Percentiles rank a stretch among this genome's conserved stretches.
phyloP scores from a whole-genome alignment of 495 filamentous ascomycete genomes.

The Penicillium cinerascens region DNA sequence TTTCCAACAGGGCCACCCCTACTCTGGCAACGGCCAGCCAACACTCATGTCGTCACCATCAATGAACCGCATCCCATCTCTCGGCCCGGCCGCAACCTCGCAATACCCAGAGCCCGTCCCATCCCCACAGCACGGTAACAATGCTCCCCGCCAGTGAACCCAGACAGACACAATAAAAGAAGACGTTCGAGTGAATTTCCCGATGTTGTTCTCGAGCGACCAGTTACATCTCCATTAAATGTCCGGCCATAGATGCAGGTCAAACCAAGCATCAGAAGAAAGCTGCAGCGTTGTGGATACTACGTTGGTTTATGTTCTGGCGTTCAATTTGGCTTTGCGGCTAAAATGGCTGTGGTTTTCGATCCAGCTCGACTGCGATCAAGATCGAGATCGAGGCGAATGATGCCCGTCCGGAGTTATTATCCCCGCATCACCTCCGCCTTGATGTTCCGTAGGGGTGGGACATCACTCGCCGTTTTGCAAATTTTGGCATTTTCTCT shows the following conservation, averaged over 20 bases:
- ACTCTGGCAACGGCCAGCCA: conserved; percentile 25
- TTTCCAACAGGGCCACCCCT: conserved; percentile 22
- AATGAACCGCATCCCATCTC: conserved; percentile 36
- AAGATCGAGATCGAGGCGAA: conserved; percentile 5
- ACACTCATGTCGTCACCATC: conserved; percentile 36
- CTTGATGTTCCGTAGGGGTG: background rate
- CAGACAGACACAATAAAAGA: background rate
- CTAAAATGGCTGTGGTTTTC: background rate
- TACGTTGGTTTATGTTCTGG: background rate
- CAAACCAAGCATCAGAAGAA: background rate
- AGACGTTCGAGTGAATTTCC: background rate
- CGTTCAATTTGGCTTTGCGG: conserved; percentile 14
- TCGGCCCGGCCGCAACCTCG: conserved; percentile 28
- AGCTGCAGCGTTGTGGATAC: background rate
- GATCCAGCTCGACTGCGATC: background rate
- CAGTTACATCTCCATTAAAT: background rate
- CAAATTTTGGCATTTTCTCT: too few species aligned
- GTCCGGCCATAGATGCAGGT: background rate
- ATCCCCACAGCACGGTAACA: conserved; percentile 21
- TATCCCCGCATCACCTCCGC: conserved; percentile 4
- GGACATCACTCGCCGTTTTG: background rate
- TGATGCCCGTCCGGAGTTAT: conserved; percentile 12
- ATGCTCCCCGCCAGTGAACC: conserved; percentile 10
- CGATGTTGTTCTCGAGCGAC: background rate
- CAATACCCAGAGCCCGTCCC: conserved; percentile 27